Percentiles rank a stretch among this genome's conserved stretches.
Evolutionary conservation across 192 early-diverging fungal genomes (phyloP).

Genomic region (Spizellomyces sp.): DNA sequence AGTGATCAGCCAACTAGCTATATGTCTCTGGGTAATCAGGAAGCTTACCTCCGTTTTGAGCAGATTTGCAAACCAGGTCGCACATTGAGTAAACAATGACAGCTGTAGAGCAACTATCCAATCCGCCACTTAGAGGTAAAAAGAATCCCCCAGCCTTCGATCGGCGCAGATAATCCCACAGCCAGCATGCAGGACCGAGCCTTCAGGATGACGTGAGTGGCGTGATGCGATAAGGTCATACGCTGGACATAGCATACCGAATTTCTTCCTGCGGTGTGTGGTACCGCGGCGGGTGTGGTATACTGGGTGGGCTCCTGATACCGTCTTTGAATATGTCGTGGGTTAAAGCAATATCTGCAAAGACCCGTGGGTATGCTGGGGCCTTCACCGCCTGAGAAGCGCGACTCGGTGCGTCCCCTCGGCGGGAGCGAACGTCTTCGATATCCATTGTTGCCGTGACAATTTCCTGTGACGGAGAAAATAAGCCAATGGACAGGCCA

Average conservation of each 20-base stretch:
- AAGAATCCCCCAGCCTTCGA: conserved; percentile 88
- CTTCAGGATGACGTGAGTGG: conserved; percentile 27
- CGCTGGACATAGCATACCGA: conserved; percentile 45
- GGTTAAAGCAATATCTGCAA: conserved; percentile 46
- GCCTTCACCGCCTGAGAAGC: conserved; percentile 76
- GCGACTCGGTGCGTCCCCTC: conserved; percentile 71
- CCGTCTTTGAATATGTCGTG: conserved; percentile 31
- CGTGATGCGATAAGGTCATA: not conserved
- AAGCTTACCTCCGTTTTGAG: conserved; percentile 54
- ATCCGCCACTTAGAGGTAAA: conserved; percentile 94
- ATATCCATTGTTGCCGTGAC: conserved; percentile 89
- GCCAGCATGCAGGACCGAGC: conserved; percentile 96
- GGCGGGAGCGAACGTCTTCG: conserved; percentile 81
- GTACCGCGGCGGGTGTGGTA: conserved; percentile 49
- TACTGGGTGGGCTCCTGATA: conserved; percentile 51
- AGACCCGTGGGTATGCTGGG: conserved; percentile 67
- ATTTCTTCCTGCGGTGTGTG: conserved; percentile 91
- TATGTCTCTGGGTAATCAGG: conserved; percentile 12
- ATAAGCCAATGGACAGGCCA: conserved; percentile 11
- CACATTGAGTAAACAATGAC: conserved; percentile 93
- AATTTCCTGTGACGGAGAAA: conserved; percentile 67
- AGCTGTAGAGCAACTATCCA: conserved; percentile 88
- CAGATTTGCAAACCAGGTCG: conserved; percentile 71
- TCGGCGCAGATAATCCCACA: conserved; percentile 98
- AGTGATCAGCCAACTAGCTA: conserved; percentile 10